Base-by-base conservation (phyloP, 805 yeast genomes). In the Kuraishia cidri region DNA sequence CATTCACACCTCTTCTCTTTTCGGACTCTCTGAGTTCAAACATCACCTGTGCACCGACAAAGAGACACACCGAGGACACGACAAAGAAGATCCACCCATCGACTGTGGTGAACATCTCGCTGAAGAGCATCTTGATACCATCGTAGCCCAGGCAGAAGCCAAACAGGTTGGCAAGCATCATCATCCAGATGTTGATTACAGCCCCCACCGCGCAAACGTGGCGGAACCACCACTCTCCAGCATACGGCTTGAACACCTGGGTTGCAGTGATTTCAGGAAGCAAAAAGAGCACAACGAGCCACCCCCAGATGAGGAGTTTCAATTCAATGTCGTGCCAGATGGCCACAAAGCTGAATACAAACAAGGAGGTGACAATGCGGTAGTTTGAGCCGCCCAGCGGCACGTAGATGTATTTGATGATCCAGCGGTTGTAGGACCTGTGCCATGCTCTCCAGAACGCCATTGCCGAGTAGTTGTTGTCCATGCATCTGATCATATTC, bases 391-490 rank as follows among this genome's bases (percentile, higher is more conserved):
- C 96, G 8, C 97, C 97, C 38, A 92, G 59, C 3, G 98, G 98
- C 15, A 92, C 68, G 46, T 92, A 92, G 26, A 92, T 71, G 54
- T 92, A 92, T 39, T 95, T 68, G 17, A 83, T 71, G 22, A 84
- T 81, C 94, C 96, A 92, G 44, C 81, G 72, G 58, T 90, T 88
- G 60, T 66, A 92, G 30, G 94, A 80, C 48, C 97, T 72, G 57
- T 92, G 99, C 99, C 99, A 92, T 3, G 95, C 94, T 50, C 97
- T 71, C 99, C 99, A 92, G 54, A 92, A 92, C n/a, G 92, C 86
- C 39, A 85, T 56, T 0, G 96, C 92, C 22, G 94, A 81, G 54
- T 79, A 92, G 57, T 92, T 92, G 56, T 92, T 86, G 52, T 86
- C 83, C 75, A 92, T 85, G 52, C 97, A 88, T 37, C 99, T 66